Evolutionary conservation across 805 yeast species (phyloP), one percentile per base, ranked within the genome.

Genomic region (Suhomyces sp.): DNA sequence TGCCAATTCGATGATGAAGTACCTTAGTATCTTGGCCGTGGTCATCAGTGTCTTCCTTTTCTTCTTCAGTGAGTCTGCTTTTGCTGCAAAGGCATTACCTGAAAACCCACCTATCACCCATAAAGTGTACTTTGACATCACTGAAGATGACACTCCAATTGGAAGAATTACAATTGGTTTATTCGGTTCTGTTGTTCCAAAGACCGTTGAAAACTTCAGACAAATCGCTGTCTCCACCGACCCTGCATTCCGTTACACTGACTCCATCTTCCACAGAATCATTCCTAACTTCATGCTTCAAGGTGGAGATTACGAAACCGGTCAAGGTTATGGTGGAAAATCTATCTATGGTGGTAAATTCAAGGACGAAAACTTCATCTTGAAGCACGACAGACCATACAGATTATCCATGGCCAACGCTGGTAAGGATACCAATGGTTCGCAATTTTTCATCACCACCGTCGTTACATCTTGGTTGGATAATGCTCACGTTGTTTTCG

Each of bases 401-500:
- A 63, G 75, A 51, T 58, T 83, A 50, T 80, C 87, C 3, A 83
- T 83, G 91, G 91, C 91, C 48, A 83, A 83, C 52, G 81, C 88
- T 20, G 91, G 91, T 47, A 76, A 58, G 44, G 70, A 82, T 65
- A 82, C 78, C 63, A 88, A 88, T 60, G 96, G 96, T 14, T 88
- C 96, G 23, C 97, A 88, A 66, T 90, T 90, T 60, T 90, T 90
- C 75, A 83, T 93, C 68, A 88, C 96, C 54, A 90, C 97, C 18
- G 96, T 84, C 15, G 74, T 77, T 22, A 87, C 96, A 38, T 68
- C 82, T 32, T 93, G 98, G 98, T 77, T 93, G 56, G 88, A 93
- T 56, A 93, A 95, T 46, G 79, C 71, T 51, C 98, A 93, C 64
- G 98, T 93, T 56, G 98, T 93, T 26, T 93, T 93, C 54, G 98